Percentiles rank a stretch among this genome's conserved stretches.
phyloP scores from a whole-genome alignment of 495 filamentous ascomycete genomes.

The Xeromyces bisporus region DNA sequence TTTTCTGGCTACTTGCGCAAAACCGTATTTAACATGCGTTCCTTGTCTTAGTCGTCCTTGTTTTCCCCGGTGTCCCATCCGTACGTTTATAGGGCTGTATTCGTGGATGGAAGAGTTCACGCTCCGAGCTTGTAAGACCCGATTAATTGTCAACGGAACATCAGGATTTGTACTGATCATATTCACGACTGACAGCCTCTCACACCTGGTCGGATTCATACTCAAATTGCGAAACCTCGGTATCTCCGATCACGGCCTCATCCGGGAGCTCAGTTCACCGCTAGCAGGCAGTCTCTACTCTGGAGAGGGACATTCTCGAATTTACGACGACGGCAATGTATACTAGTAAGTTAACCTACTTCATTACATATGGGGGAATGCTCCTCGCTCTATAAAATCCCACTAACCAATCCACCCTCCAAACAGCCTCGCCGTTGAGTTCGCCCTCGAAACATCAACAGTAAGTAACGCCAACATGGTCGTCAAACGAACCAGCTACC shows the following conservation, averaged over 20 bases:
- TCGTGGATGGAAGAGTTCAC: slow-evolving; percentile 85
- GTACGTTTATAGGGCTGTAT: slow-evolving; percentile 83
- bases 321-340: slow-evolving; percentile 82
- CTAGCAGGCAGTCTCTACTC: slow-evolving; percentile 82
- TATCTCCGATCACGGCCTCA: slow-evolving; percentile 78
- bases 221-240: slow-evolving; percentile 88
- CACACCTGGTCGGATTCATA: slow-evolving; percentile 81
- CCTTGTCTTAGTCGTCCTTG: slow-evolving; percentile 47
- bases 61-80: slow-evolving; percentile 74
- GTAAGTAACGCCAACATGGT: slow-evolving; percentile 35
- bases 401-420: slow-evolving; percentile 9
- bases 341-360: slow-evolving; percentile 45
- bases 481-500: slow-evolving; percentile 33
- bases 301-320: slow-evolving; percentile 81
- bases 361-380: neutral
- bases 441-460: slow-evolving; percentile 68
- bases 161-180: slow-evolving; percentile 2
- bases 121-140: slow-evolving; percentile 66
- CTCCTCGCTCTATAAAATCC: too few relatives aligned
- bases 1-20: neutral
- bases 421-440: slow-evolving; percentile 57
- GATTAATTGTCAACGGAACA: neutral
- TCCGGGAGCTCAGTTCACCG: slow-evolving; percentile 75
- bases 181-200: slow-evolving; percentile 34
- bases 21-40: neutral